phyloP scores from a whole-genome alignment of 768 basidiomycete genomes.

The Mycena rebaudengoi region DNA sequence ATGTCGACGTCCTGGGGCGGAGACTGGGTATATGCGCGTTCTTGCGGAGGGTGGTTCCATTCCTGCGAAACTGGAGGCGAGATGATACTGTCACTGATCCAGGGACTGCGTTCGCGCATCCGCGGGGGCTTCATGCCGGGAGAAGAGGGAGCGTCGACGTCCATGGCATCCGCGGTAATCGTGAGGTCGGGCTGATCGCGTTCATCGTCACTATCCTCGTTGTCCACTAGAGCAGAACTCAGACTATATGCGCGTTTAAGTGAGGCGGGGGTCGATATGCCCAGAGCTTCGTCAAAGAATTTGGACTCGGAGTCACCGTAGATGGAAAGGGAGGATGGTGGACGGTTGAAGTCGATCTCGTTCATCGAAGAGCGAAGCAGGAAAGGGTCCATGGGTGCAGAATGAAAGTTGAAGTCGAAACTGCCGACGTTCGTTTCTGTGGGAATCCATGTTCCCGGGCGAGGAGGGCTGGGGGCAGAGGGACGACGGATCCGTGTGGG shows the following conservation, averaged over 20 bases:
- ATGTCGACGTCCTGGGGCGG: slow-evolving; percentile 30
- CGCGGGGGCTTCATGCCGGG: slow-evolving; percentile 10
- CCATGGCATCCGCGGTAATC: slow-evolving; percentile 16
- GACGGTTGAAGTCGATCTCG: slow-evolving; percentile 29
- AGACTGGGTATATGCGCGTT: slow-evolving; percentile 19
- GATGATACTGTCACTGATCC: slow-evolving; percentile 35
- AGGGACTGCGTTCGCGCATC: slow-evolving; percentile 27
- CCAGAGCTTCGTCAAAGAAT: slow-evolving; percentile 25
- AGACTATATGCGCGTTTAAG: slow-evolving; percentile 12
- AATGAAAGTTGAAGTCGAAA: slow-evolving; percentile 16
- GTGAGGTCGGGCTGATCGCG: slow-evolving; percentile 17
- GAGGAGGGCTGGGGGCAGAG: slow-evolving; percentile 29
- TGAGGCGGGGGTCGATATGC: slow-evolving; percentile 15
- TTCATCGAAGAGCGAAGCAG: slow-evolving; percentile 16
- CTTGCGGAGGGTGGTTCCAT: slow-evolving; percentile 21
- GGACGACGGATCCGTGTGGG: slow-evolving; percentile 24
- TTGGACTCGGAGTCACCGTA: slow-evolving; percentile 26
- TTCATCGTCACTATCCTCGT: slow-evolving; percentile 16
- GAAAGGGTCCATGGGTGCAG: slow-evolving; percentile 20
- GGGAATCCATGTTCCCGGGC: slow-evolving; percentile 13
- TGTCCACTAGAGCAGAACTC: slow-evolving; percentile 3
- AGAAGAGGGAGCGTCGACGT: slow-evolving; percentile 12
- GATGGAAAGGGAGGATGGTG: slow-evolving; percentile 33
- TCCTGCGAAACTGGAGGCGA: slow-evolving; percentile 32
- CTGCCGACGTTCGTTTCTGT: neutral